Conservation (phyloP, 495 filamentous ascomycete genomes). For the Talaromyces nanjingensis region DNA sequence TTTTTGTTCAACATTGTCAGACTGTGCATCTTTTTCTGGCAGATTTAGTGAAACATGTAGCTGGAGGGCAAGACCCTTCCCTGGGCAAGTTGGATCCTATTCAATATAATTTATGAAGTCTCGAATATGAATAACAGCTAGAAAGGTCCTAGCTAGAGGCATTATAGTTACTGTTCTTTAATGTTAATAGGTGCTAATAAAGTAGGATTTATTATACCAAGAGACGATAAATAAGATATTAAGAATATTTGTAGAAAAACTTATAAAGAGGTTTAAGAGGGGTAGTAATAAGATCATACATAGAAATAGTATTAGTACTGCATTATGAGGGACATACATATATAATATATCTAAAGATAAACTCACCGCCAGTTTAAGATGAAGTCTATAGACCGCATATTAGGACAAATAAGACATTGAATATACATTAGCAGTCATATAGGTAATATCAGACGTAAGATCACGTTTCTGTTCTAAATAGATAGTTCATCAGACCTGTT, state of each 20-base stretch:
- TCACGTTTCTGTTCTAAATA: background rate
- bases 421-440: background rate
- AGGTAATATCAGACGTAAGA: background rate
- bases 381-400: background rate
- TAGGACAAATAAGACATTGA: background rate
- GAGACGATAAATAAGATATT: too few relatives aligned
- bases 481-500: background rate
- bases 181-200: background rate
- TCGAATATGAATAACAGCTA: conserved; percentile 1
- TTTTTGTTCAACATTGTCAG: background rate
- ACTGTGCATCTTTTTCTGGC: background rate
- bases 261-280: background rate
- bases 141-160: background rate
- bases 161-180: background rate
- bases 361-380: background rate
- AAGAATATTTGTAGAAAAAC: too few relatives aligned
- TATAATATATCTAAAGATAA: background rate
- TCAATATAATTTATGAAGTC: conserved; percentile 12
- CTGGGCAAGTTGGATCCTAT: conserved; percentile 11
- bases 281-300: background rate
- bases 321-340: background rate
- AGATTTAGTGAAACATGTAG: conserved; percentile 12
- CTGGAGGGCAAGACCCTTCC: conserved; percentile 12
- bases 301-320: background rate
- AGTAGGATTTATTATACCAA: background rate